Evolutionary conservation across 2,329 filamentous ascomycete genomes (phyloP).

Genomic region (Aspergillus sclerotialis): DNA sequence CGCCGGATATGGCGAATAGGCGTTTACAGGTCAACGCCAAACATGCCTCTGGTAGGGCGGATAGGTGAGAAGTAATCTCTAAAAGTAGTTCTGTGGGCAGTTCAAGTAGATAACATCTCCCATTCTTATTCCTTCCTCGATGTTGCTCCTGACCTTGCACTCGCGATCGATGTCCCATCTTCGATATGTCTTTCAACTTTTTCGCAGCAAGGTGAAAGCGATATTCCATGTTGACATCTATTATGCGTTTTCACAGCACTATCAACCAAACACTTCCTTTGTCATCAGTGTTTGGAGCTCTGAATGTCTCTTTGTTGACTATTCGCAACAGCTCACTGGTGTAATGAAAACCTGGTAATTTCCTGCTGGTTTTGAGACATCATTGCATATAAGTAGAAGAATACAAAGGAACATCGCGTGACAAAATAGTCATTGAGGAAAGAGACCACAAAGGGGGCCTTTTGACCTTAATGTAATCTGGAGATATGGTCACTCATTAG

Average conservation of each 20-base stretch:
- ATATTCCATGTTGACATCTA: slow-evolving; percentile 19
- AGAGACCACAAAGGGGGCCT: slow-evolving; percentile 13
- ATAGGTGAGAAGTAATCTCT: slow-evolving; percentile 30
- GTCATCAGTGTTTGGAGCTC: slow-evolving; percentile 2
- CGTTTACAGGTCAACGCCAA: slow-evolving; percentile 34
- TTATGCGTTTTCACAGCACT: too few species aligned
- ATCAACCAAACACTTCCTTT: background rate
- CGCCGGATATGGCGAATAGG: slow-evolving; percentile 25
- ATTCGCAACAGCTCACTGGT: slow-evolving; percentile 10
- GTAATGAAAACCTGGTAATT: slow-evolving; percentile 7
- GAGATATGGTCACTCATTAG: slow-evolving; percentile 7
- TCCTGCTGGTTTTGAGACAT: slow-evolving; percentile 10
- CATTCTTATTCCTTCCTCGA: slow-evolving; percentile 8
- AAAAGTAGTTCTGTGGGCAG: slow-evolving; percentile 31
- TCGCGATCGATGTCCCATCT: slow-evolving; percentile 20
- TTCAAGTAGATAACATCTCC: slow-evolving; percentile 27
- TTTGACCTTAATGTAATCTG: slow-evolving; percentile 23
- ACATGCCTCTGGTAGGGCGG: slow-evolving; percentile 27
- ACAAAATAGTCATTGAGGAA: slow-evolving; percentile 10
- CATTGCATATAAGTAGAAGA: slow-evolving; percentile 19
- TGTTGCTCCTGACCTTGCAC: slow-evolving; percentile 9
- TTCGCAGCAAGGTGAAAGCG: slow-evolving; percentile 22
- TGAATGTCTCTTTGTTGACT: slow-evolving; percentile 7
- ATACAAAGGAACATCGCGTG: slow-evolving; percentile 16
- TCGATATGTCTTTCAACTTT: slow-evolving; percentile 22